Evolutionary conservation across 345 rosid genomes (phyloP).

Genomic region (Lumnitzera littorea): DNA sequence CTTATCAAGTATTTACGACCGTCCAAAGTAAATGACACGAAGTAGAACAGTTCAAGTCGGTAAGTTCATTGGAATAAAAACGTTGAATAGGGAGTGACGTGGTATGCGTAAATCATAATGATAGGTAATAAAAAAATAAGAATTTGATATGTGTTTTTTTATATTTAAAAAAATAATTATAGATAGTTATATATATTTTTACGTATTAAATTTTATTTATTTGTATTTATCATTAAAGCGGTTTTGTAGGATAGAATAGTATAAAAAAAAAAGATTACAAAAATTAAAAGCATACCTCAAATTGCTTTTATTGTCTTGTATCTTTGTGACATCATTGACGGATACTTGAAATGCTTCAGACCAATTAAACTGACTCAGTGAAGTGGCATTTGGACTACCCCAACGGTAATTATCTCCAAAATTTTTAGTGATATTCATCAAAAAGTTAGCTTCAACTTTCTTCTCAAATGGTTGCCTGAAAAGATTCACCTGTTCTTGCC

Average conservation of each 20-base stretch:
- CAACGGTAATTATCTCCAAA: constrained; percentile 45
- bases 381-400: constrained; percentile 71
- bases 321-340: constrained; percentile 30
- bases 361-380: constrained; percentile 47
- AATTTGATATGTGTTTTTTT: too few relatives aligned
- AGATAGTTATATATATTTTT: too few relatives aligned
- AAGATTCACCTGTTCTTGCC: constrained; percentile 27
- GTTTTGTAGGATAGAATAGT: background rate
- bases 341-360: constrained; percentile 70
- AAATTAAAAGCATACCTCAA: constrained; percentile 34
- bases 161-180: too few relatives aligned
- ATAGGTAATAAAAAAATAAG: too few relatives aligned
- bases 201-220: too few relatives aligned
- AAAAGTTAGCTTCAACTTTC: constrained; percentile 24
- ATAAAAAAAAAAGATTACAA: background rate
- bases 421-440: constrained; percentile 15
- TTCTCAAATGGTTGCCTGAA: constrained; percentile 43
- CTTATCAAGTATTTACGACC: too few relatives aligned
- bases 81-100: too few relatives aligned
- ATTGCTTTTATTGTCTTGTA: constrained; percentile 16
- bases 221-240: too few relatives aligned
- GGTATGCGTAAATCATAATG: too few relatives aligned
- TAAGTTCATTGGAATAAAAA: too few relatives aligned
- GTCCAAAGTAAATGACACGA: too few relatives aligned
- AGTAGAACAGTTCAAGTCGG: too few relatives aligned